Percentiles rank a stretch among this genome's conserved stretches.
phyloP scores from a whole-genome alignment of 2,329 filamentous ascomycete genomes.

The Paramyrothecium sp. region DNA sequence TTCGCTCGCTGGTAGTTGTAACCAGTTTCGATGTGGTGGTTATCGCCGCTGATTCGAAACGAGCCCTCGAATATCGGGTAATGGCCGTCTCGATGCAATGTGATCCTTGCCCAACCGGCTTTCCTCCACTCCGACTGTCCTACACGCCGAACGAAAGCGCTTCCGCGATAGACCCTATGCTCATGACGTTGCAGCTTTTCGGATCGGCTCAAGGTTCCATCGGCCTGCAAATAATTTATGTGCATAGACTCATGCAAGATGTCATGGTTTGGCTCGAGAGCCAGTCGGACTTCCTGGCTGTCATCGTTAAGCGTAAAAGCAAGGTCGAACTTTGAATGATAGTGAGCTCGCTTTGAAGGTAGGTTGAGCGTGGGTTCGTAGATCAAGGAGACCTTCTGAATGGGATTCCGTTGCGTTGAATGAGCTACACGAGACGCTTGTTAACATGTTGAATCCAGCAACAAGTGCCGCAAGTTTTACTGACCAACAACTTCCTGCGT shows the following conservation, averaged over 20 bases:
- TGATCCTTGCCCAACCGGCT: constrained; percentile 84
- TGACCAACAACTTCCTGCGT: background rate
- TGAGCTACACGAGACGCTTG: constrained; percentile 49
- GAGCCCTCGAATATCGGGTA: constrained; percentile 85
- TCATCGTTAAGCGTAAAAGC: constrained; percentile 71
- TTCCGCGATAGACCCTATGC: constrained; percentile 83
- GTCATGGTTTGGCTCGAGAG: constrained; percentile 87
- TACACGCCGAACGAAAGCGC: constrained; percentile 65
- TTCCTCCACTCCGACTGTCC: constrained; percentile 68
- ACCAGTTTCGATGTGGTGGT: constrained; percentile 82
- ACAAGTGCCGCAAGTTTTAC: background rate
- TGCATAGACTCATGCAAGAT: constrained; percentile 75
- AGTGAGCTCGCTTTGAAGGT: constrained; percentile 74
- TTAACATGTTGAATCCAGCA: constrained; percentile 13
- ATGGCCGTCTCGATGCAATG: constrained; percentile 72
- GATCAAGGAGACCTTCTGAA: constrained; percentile 70
- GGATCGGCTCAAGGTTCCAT: constrained; percentile 66
- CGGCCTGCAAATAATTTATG: constrained; percentile 67
- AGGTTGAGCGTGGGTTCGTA: constrained; percentile 77
- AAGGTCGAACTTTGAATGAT: constrained; percentile 80
- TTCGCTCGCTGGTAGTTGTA: constrained; percentile 72
- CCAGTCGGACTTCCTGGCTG: constrained; percentile 70
- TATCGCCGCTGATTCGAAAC: constrained; percentile 76
- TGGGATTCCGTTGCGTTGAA: constrained; percentile 72
- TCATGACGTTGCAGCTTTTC: constrained; percentile 70